Percentiles rank a stretch among this genome's conserved stretches.
These are phyloP conservation scores for Coemansia sp. DNA, from an alignment of 192 early-diverging fungal genomes.

Conservation along the genomic window DNA sequence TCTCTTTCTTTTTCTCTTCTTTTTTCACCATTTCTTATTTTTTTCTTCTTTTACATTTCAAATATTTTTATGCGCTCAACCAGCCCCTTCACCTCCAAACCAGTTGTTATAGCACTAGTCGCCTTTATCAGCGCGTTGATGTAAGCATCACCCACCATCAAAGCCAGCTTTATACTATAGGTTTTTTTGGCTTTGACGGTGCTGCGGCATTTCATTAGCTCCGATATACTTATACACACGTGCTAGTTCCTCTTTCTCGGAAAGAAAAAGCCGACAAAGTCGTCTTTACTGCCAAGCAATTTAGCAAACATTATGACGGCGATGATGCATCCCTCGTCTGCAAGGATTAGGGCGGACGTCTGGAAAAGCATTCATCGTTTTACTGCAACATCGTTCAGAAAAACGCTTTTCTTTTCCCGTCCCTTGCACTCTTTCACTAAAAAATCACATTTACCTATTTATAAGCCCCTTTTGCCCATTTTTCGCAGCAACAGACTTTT, in stretches of 20 bases:
- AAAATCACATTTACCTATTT: background rate
- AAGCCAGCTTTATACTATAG: too few relatives aligned
- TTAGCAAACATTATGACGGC: too few relatives aligned
- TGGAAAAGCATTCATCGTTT: background rate
- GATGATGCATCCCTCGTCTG: background rate
- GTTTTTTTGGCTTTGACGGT: too few relatives aligned
- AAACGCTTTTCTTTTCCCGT: background rate
- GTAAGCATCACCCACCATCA: too few relatives aligned
- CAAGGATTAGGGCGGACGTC: background rate
- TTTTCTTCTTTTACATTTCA: conserved; percentile 5
- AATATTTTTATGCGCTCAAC: conserved; percentile 3
- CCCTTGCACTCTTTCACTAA: background rate
- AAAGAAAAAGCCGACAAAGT: too few relatives aligned
- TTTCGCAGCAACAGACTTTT: too few relatives aligned
- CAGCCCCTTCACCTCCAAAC: background rate
- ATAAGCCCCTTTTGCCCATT: too few relatives aligned
- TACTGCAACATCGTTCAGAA: background rate
- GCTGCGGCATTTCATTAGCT: too few relatives aligned
- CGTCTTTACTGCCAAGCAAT: background rate
- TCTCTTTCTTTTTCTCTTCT: background rate
- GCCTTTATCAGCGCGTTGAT: too few relatives aligned
- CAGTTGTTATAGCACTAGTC: too few relatives aligned
- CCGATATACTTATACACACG: too few relatives aligned
- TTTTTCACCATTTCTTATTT: conserved; percentile 3
- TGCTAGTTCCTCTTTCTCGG: too few relatives aligned